Conservation (phyloP, 2,329 filamentous ascomycete species). For the Aspergillus sp. region DNA sequence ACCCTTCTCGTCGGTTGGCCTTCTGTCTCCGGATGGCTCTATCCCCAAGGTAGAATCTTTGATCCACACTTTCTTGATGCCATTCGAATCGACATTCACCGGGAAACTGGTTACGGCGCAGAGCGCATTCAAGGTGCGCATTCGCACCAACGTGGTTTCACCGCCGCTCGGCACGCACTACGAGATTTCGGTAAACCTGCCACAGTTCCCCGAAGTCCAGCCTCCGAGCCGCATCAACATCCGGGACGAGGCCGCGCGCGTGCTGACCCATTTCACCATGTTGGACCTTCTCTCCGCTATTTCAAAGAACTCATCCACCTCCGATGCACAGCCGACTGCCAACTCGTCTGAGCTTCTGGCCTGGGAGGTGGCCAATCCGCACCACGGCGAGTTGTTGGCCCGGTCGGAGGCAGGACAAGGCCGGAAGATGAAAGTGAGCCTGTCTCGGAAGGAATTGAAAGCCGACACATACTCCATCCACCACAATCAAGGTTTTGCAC, state of each 20-base stretch:
- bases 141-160: slow-evolving; percentile 35
- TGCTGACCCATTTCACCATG: slow-evolving; percentile 37
- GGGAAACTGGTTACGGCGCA: slow-evolving; percentile 35
- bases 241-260: slow-evolving; percentile 34
- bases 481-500: slow-evolving; percentile 16
- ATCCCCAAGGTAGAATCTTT: slow-evolving; percentile 39
- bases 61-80: slow-evolving; percentile 41
- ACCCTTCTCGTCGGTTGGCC: slow-evolving; percentile 27
- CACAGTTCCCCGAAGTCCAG: slow-evolving; percentile 30
- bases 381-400: slow-evolving; percentile 35
- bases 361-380: slow-evolving; percentile 35
- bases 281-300: slow-evolving; percentile 38
- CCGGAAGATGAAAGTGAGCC: slow-evolving; percentile 33
- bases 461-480: slow-evolving; percentile 21
- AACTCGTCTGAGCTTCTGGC: slow-evolving; percentile 1
- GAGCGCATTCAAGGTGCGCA: slow-evolving; percentile 38
- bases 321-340: background rate
- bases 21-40: slow-evolving; percentile 6
- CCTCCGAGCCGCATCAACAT: slow-evolving; percentile 34
- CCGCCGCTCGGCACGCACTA: slow-evolving; percentile 40
- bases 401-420: slow-evolving; percentile 18
- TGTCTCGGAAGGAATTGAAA: slow-evolving; percentile 28
- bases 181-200: slow-evolving; percentile 35
- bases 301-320: slow-evolving; percentile 15
- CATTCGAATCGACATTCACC: slow-evolving; percentile 44